Evolutionary conservation across 75 land plant species (phyloP).

Genomic region (Isoetes taiwanensis): DNA sequence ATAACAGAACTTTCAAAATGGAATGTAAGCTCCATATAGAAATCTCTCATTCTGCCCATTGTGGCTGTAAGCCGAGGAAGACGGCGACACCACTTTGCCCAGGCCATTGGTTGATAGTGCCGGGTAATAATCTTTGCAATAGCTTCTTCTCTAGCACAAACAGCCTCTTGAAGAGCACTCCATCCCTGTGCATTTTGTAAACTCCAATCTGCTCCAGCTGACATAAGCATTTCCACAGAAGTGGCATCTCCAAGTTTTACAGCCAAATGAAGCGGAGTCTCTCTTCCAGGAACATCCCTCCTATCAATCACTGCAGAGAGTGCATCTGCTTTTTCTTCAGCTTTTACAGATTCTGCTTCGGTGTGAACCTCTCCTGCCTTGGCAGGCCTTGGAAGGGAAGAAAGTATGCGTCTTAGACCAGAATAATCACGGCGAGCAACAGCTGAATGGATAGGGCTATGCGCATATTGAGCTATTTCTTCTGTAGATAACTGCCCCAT

Average conservation of each 20-base stretch:
- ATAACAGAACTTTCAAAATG: slow-evolving; percentile 97
- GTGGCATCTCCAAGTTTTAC: slow-evolving; percentile 53
- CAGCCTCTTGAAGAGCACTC: slow-evolving; percentile 91
- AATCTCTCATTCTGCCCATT: slow-evolving; percentile 62
- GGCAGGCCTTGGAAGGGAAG: slow-evolving; percentile 46
- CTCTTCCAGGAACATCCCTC: slow-evolving; percentile 84
- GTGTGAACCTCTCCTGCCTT: slow-evolving; percentile 76
- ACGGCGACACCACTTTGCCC: slow-evolving; percentile 97
- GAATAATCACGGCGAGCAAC: slow-evolving; percentile 55
- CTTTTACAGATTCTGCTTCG: slow-evolving; percentile 58
- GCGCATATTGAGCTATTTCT: slow-evolving; percentile 47
- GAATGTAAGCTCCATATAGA: slow-evolving; percentile 92
- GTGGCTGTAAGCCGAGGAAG: slow-evolving; percentile 71
- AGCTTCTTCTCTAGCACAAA: slow-evolving; percentile 69
- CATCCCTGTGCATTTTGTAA: slow-evolving; percentile 86
- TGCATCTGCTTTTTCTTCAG: slow-evolving; percentile 60
- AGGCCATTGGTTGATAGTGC: slow-evolving; percentile 87
- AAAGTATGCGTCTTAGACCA: slow-evolving; percentile 40
- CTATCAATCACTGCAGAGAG: slow-evolving; percentile 67
- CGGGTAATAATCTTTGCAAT: slow-evolving; percentile 76
- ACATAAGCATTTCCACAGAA: slow-evolving; percentile 73
- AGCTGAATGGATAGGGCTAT: slow-evolving; percentile 81
- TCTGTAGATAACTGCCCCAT: slow-evolving; percentile 10
- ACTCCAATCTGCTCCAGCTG: slow-evolving; percentile 91
- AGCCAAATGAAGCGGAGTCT: slow-evolving; percentile 89